A percentile compares a stretch with the other conserved stretches of the same genome.
Evolutionary conservation across 805 yeast genomes (phyloP).

Genomic region (Soucietia sequanensis): DNA sequence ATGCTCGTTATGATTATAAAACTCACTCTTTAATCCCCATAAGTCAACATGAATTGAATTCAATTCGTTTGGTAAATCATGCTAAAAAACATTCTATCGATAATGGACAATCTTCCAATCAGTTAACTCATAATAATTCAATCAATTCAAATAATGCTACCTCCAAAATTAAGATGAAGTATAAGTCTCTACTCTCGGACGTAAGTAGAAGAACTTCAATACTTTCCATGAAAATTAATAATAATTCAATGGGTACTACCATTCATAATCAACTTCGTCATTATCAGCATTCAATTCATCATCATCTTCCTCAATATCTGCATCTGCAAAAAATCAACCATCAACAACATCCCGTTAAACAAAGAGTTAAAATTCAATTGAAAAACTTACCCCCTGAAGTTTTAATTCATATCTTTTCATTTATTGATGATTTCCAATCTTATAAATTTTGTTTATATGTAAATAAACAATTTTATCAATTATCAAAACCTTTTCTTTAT

Average conservation of each 20-base stretch:
- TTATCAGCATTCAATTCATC: slow-evolving; percentile 1
- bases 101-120: too few relatives aligned
- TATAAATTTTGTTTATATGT: slow-evolving; percentile 46
- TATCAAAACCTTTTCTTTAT: slow-evolving; percentile 58
- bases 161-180: slow-evolving; percentile 41
- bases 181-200: slow-evolving; percentile 47
- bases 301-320: not conserved
- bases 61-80: slow-evolving; percentile 6
- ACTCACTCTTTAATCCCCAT: slow-evolving; percentile 43
- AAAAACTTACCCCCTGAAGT: slow-evolving; percentile 45
- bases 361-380: slow-evolving; percentile 16
- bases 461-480: slow-evolving; percentile 46
- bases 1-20: slow-evolving; percentile 49
- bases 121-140: too few relatives aligned
- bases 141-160: slow-evolving; percentile 5
- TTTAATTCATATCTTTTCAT: slow-evolving; percentile 32
- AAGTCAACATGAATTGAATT: slow-evolving; percentile 31
- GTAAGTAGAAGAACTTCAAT: slow-evolving; percentile 44
- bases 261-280: slow-evolving; percentile 5
- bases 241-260: not conserved
- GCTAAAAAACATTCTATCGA: slow-evolving; percentile 5
- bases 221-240: slow-evolving; percentile 31
- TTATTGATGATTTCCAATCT: slow-evolving; percentile 37
- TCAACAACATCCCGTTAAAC: slow-evolving; percentile 11
- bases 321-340: too few relatives aligned